Evolutionary conservation across 1,139 yeast genomes (phyloP), one percentile per base, ranked within the genome.

Genomic region (Magnusiomyces tetraspermus): DNA sequence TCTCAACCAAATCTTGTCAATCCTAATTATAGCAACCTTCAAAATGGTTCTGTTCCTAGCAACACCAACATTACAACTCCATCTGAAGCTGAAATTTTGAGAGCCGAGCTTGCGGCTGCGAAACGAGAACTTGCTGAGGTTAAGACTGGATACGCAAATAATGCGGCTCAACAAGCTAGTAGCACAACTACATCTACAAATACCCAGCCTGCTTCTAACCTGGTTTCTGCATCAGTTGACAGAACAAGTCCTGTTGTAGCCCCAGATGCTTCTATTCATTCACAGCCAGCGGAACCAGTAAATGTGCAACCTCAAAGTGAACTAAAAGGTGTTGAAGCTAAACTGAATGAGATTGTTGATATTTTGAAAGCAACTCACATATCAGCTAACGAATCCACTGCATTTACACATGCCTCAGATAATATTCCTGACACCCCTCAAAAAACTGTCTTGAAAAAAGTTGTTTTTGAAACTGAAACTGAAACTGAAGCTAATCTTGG

Each of bases 251-350:
- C n/a, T n/a, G n/a, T n/a, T n/a, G n/a, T n/a, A n/a, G n/a, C n/a
- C n/a, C n/a, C n/a, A n/a, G n/a, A n/a, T n/a, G n/a, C n/a, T n/a
- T n/a, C n/a, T n/a, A n/a, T n/a, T n/a, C n/a, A n/a, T n/a, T n/a
- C 33, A 28, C 33, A 3, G 11, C 3, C 43, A 11, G 3, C 43
- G 11, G 23, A 38, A 38, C 21, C 21, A 10, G 33, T 8, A 11
- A 6, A 6, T 28, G 33, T 17, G 21, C 43, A 38, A 38, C 13
- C 11, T 38, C 23, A 17, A 22, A 13, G 11, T 17, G 43, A 52
- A 36, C 31, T 41, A 52, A n/a, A 48, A 45, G 33, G 40, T 51
- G 22, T 24, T 38, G 17, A 6, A 8, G 33, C 33, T 8, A 28
- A 28, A 11, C 33, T 28, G 33, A 11, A 28, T 11, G 33, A 28